Conservation (phyloP, 768 basidiomycete genomes). For the Leccinum boreale region DNA sequence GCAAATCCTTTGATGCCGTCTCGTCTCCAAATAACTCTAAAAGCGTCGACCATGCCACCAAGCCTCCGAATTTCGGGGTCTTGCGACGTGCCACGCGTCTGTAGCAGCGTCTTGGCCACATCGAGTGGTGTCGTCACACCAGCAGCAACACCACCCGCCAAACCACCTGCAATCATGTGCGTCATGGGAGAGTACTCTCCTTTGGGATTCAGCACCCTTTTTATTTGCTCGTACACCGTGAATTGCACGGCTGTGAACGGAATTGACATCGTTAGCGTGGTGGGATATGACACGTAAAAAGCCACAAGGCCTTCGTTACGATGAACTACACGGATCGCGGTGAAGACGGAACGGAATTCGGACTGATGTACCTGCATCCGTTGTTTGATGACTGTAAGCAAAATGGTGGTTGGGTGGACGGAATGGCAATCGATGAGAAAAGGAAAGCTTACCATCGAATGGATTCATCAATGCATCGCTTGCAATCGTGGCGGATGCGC, state of each 20-base stretch:
- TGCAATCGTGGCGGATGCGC: constrained; percentile 91
- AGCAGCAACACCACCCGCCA: constrained; percentile 92
- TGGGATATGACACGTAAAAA: constrained; percentile 99
- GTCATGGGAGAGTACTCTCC: constrained; percentile 89
- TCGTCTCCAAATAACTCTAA: constrained; percentile 80
- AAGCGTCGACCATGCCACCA: constrained; percentile 82
- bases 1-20: constrained; percentile 85
- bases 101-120: constrained; percentile 95
- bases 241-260: constrained; percentile 99
- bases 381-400: constrained; percentile 90
- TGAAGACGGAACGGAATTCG: constrained; percentile 79
- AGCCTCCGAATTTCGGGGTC: constrained; percentile 84
- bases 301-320: constrained; percentile 80
- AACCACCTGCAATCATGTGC: constrained; percentile 87
- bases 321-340: constrained; percentile 86
- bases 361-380: constrained; percentile 98
- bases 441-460: constrained; percentile 78
- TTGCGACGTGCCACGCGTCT: constrained; percentile 88
- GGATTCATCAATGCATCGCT: constrained; percentile 99
- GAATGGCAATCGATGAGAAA: background rate
- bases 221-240: constrained; percentile 93
- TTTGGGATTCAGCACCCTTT: constrained; percentile 79
- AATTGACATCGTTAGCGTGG: constrained; percentile 93
- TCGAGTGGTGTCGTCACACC: constrained; percentile 96
- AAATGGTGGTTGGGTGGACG: constrained; percentile 11